Base-by-base conservation (phyloP, 352 stramenopile species). In the Pelagophyceae sp. region DNA sequence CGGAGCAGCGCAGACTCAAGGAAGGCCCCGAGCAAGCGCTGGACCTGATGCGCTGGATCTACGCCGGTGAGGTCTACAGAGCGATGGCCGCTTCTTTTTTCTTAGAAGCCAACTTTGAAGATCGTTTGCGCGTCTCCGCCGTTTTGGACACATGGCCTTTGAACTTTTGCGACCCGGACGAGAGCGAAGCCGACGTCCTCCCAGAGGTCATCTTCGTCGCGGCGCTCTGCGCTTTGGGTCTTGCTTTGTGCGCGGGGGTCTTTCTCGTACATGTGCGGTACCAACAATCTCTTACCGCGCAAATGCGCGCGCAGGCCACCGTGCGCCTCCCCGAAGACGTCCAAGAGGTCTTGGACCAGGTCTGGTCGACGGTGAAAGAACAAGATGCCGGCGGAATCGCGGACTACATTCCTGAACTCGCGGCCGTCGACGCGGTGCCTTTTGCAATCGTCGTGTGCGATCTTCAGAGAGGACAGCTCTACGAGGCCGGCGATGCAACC, bases 321-420 rank as follows among this genome's bases (percentile, higher is more conserved):
- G 11, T 11, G 11, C 45, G 45, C 11, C 45, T 54, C 11, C 45
- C 45, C 45, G 23, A 11, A 23, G 45, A 54, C 45, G 45, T 54
- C 45, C 45, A 54, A 23, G 11, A 54, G 11, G 45, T 54, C 45
- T 11, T 54, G 11, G 45, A 54, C 45, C 11, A 23, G 45, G 45
- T 54, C 45, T 54, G 11, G 11, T 23, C 11, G 45, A 11, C 11
- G 23, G 45, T 54, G 11, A 11, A 54, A 11, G 45, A 54, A 11
- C 45, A 54, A 23, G 60, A 78, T 33, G 76, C 38, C 33, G 81
- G 83, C 33, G 38, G 79, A 40, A 84, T 78, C 38, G 83, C 81
- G 27, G 63, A 79, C 50, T 87, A 87, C 70, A 87, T 87, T 70
- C 82, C 80, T 11, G 38, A 85, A 33, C 76, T 87, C 31, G 71